phyloP scores from a whole-genome alignment of 176 grass and related monocot genomes.

The Juncus effusus region DNA sequence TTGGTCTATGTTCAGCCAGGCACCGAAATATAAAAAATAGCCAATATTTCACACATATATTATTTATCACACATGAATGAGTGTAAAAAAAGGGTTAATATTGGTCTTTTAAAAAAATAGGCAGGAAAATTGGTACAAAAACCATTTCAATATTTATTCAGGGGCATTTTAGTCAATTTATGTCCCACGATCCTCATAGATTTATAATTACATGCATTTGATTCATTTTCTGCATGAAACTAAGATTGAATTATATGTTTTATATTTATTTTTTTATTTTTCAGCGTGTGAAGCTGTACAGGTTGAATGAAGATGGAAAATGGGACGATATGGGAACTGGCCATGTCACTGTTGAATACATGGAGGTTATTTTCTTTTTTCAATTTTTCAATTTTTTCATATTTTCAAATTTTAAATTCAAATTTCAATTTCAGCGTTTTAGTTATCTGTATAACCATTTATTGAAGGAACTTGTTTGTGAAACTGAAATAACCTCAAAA shows the following conservation, averaged over 20 bases:
- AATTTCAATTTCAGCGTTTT: neutral
- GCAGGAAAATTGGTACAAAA: neutral
- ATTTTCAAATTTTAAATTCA: slow-evolving; percentile 3
- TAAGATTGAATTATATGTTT: neutral
- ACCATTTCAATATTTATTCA: neutral
- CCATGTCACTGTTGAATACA: slow-evolving; percentile 63
- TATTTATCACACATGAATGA: neutral
- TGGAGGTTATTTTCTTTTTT: slow-evolving; percentile 48
- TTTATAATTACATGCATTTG: too few species aligned
- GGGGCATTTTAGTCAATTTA: neutral
- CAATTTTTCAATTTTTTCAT: neutral
- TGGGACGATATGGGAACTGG: slow-evolving; percentile 81
- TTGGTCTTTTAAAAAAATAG: slow-evolving; percentile 5
- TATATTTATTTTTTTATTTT: slow-evolving; percentile 22
- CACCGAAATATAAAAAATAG: too few species aligned
- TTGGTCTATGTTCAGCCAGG: too few species aligned
- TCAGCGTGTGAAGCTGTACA: slow-evolving; percentile 75
- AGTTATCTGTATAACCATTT: too few species aligned
- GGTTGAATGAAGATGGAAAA: slow-evolving; percentile 50
- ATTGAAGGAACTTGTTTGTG: too few species aligned
- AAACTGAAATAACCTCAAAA: too few species aligned
- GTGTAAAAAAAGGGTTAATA: neutral
- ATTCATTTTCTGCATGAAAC: too few species aligned
- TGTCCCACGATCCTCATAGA: neutral
- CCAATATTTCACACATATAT: neutral